Base-by-base conservation (phyloP, 257 asterid genomes). In the Lantana camara region DNA sequence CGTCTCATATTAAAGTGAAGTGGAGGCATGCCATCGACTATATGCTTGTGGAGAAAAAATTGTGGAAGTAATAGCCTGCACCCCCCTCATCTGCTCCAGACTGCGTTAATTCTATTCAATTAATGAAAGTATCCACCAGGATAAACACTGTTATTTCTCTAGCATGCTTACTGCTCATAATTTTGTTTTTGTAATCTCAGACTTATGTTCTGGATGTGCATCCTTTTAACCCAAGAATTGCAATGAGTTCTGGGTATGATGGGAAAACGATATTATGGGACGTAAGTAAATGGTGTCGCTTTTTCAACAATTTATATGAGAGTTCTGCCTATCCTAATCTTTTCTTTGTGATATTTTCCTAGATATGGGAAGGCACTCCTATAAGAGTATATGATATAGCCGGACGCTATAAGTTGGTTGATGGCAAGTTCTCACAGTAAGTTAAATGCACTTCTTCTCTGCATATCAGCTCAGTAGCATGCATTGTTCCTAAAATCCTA, bases 191-290 rank as follows among this genome's bases (percentile, higher is more conserved):
- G 55, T 40, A 27, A 54, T 63, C 40, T 71, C 84, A 93, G 99
- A 88, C 99, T 41, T 94, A 94, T 79, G 99, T 94, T 60, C 67
- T 94, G 88, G 99, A 94, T 53, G 95, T 94, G 77, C 97, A 94
- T 85, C 99, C 99, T 68, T 94, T 94, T 68, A 88, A 90, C 75
- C 99, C 99, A 60, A 81, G 99, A 77, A 85, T 94, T 64, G 99
- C 99, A 24, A 87, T 94, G 99, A 94, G 97, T 70, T 97, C 99
- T 77, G 99, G 99, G 64, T 94, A 94, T 78, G 99, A 94, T 80
- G 99, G 99, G 76, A 88, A 90, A 76, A 84, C 99, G 57, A 90
- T 94, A 74, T 60, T 94, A 69, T 94, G 99, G 99, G 99, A 94
- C 80, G 99, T 94, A 76, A 88, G 98, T 83, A 63, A 30, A 10